Evolutionary conservation across 1,284 basidiomycete species (phyloP), one percentile per base, ranked within the genome.

Genomic region (Sphagnurus paluster): DNA sequence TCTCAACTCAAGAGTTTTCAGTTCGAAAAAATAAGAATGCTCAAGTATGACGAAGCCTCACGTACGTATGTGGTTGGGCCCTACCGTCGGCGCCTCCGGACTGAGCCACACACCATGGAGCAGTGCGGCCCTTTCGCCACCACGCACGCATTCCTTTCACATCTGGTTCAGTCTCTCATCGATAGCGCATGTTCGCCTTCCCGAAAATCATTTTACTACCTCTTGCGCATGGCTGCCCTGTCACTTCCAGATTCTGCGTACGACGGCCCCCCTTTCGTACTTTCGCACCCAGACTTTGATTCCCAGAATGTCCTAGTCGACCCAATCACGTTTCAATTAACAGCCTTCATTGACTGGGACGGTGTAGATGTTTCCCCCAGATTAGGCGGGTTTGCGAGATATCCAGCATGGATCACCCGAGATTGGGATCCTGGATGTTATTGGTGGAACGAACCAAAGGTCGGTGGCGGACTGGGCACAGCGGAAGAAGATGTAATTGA

Each of bases 311-410:
- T 60, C 24, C 48, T 60, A 24, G 56, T 57, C n/a, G 54, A 57
- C 38, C 52, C 48, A 14, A 44, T 56, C 11, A 56, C 57, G 14
- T 44, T 42, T 26, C 11, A 8, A 16, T 45, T 60, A 11, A 55
- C 54, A n/a, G 53, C 52, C 23, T 30, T 61, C 24, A 57, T 58
- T 14, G 59, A 61, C 40, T 61, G 59, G 56, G 58, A 59, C 48
- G 50, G 38, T 17, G 42, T 53, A 11, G 16, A 9, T n/a, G 41
- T 50, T 29, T 36, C 29, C 32, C 55, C 56, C 13, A 41, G 56
- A 14, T 49, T 56, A 28, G 44, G 46, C 39, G 56, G 48, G 2
- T 52, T 49, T 37, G 54, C 54, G 29, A 41, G 39, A 28, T 61
- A 61, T 47, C 58, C 59, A 4, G 45, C 54, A 17, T 61, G 58